These are phyloP conservation scores for Ganoderma lucidum DNA, from an alignment of 1,284 basidiomycete genomes.

Conservation along the genomic window DNA sequence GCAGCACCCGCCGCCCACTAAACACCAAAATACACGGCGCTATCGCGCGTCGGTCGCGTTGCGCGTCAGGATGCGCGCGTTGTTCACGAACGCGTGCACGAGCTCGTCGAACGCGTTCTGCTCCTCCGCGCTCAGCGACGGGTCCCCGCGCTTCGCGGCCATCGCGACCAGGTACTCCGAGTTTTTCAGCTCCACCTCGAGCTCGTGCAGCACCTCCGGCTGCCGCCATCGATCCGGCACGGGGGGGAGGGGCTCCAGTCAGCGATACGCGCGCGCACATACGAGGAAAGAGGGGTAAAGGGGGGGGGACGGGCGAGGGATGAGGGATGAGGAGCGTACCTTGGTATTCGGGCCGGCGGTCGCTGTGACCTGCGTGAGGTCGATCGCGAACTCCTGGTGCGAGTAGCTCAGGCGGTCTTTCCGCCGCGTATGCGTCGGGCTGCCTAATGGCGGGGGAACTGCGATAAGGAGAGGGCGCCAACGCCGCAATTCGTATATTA, in stretches of 20 bases:
- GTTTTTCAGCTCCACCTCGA: slow-evolving; percentile 76
- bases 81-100: slow-evolving; percentile 85
- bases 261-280: background rate
- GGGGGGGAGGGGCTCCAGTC: too few relatives aligned
- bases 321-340: too few relatives aligned
- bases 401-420: slow-evolving; percentile 95
- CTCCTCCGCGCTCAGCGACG: slow-evolving; percentile 63
- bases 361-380: slow-evolving; percentile 91
- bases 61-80: slow-evolving; percentile 75
- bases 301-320: too few relatives aligned
- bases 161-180: slow-evolving; percentile 65
- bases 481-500: background rate
- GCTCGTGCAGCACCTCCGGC: slow-evolving; percentile 72
- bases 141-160: slow-evolving; percentile 66
- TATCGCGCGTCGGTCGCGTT: slow-evolving; percentile 60
- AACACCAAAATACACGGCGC: too few relatives aligned
- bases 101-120: slow-evolving; percentile 81
- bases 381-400: slow-evolving; percentile 92
- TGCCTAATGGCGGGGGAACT: slow-evolving; percentile 70
- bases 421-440: slow-evolving; percentile 65
- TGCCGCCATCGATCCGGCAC: slow-evolving; percentile 36
- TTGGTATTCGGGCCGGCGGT: slow-evolving; percentile 51
- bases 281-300: too few relatives aligned
- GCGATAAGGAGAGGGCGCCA: background rate
- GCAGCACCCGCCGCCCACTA: too few relatives aligned